A percentile compares a stretch with the other conserved stretches of the same genome.
Conservation (phyloP, 352 stramenopile species). For the Globisporangium heterothallicum region DNA sequence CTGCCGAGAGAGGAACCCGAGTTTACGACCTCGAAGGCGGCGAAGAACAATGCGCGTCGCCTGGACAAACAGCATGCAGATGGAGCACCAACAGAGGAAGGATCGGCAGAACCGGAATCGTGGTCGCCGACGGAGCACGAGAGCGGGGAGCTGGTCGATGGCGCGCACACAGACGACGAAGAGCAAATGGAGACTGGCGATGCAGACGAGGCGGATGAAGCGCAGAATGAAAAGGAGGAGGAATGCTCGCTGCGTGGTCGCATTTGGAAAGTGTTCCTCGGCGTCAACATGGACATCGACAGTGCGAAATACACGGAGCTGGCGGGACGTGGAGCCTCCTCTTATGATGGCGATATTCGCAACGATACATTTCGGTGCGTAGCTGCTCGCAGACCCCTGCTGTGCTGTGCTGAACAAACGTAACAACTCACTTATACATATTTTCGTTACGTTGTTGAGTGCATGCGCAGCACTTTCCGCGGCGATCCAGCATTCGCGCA, state of each 20-base stretch:
- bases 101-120: not conserved
- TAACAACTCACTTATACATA: not conserved
- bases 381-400: too few species aligned
- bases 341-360: conserved; percentile 83
- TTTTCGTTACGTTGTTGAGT: not conserved
- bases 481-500: conserved; percentile 84
- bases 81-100: not conserved
- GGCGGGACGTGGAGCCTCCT: conserved; percentile 65
- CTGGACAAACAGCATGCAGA: not conserved
- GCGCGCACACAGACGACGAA: not conserved
- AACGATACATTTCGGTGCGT: conserved; percentile 87
- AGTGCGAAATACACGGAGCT: conserved; percentile 63
- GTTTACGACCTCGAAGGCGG: conserved; percentile 1
- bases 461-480: conserved; percentile 60
- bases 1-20: conserved; percentile 65
- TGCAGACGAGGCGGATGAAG: not conserved
- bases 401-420: too few species aligned
- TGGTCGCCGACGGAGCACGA: conserved; percentile 8
- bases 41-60: not conserved
- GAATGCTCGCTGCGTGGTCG: conserved; percentile 70
- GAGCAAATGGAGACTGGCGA: not conserved
- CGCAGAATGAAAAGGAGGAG: not conserved
- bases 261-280: conserved; percentile 88
- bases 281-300: conserved; percentile 59
- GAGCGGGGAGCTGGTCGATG: not conserved